These are phyloP conservation scores for Paracorniculantispora psalliotae DNA, from an alignment of 2,329 filamentous ascomycete species.

Conservation along the genomic window DNA sequence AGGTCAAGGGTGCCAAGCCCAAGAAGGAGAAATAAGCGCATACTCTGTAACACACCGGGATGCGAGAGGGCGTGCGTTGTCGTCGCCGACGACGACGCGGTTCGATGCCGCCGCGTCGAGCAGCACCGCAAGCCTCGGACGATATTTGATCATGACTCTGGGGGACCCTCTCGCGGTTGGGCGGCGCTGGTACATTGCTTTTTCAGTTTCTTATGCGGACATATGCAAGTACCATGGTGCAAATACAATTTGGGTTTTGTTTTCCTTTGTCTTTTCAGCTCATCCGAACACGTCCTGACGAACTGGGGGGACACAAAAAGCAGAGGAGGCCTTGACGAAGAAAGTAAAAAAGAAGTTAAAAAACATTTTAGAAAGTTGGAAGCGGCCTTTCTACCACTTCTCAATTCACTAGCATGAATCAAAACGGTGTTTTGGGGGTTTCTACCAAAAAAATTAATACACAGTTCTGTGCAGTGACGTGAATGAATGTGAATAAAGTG, in stretches of 20 bases:
- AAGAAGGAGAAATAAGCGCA: slow-evolving; percentile 86
- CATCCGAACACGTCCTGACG: slow-evolving; percentile 8
- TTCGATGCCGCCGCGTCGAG: not conserved
- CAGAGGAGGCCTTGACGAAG: not conserved
- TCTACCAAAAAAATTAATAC: slow-evolving; percentile 23
- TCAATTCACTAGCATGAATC: slow-evolving; percentile 39
- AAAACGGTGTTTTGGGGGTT: slow-evolving; percentile 37
- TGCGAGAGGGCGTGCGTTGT: not conserved
- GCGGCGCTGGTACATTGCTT: slow-evolving; percentile 8
- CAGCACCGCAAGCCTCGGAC: too few relatives aligned
- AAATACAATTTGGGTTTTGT: slow-evolving; percentile 2
- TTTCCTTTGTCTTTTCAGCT: slow-evolving; percentile 1
- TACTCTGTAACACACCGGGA: slow-evolving; percentile 20
- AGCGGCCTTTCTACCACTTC: slow-evolving; percentile 17
- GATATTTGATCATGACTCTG: too few relatives aligned
- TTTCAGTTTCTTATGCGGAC: slow-evolving; percentile 1
- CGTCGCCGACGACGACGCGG: not conserved
- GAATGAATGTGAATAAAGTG: too few relatives aligned
- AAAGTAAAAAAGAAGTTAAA: not conserved
- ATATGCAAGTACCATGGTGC: slow-evolving; percentile 8
- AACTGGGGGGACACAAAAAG: not conserved
- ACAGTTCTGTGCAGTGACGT: not conserved
- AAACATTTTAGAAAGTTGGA: slow-evolving; percentile 7
- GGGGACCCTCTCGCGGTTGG: not conserved
- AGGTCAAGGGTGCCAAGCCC: slow-evolving; percentile 91